Base-by-base conservation (phyloP, 2,329 filamentous ascomycete genomes). In the Plectosphaerella cucumerina region DNA sequence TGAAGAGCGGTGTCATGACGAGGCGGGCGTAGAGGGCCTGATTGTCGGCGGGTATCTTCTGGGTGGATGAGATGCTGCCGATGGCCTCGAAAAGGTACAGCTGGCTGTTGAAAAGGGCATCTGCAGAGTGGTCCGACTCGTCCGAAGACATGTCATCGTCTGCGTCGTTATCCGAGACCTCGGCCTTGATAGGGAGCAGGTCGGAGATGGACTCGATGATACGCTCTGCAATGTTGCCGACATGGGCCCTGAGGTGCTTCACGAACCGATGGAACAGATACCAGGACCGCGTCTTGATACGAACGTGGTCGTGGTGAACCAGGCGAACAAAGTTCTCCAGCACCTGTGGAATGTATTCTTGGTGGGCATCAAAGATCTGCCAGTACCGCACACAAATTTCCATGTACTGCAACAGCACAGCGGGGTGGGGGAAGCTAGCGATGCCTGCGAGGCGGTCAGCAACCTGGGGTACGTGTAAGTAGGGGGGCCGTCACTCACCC, bases 131-230 rank as follows among this genome's bases (percentile, higher is more conserved):
- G 53, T 96, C 90, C 42, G 89, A 89, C 64, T 96, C 90, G 57
- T 96, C 91, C 0, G 93, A 97, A 2, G 91, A 96, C 84, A 96
- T 94, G 65, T 97, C 93, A 62, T 96, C 90, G 49, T 94, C 90
- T 11, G 82, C 82, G 52, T 86, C 84, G 47, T 88, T 87, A 46
- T 85, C 84, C 2, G 91, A 85, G 4, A 96, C 74, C 70, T 97
- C 91, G 1, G 94, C 94, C 63, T 90, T 91, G 69, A 99, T 96
- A 15, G 87, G 83, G 44, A 99, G 78, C 23, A 99, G 78, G 65
- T 97, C 93, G 50, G 84, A 82, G 56, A 99, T 86, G 35, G 93
- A 93, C 63, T 91, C 86, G 50, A 99, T 95, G 47, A 99, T 86
- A 1, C 87, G 93, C 66, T 96, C 88, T 1, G 93, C 91, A 31